Evolutionary conservation across 352 stramenopile genomes (phyloP).

Genomic region (Aphanomyces stellatus): DNA sequence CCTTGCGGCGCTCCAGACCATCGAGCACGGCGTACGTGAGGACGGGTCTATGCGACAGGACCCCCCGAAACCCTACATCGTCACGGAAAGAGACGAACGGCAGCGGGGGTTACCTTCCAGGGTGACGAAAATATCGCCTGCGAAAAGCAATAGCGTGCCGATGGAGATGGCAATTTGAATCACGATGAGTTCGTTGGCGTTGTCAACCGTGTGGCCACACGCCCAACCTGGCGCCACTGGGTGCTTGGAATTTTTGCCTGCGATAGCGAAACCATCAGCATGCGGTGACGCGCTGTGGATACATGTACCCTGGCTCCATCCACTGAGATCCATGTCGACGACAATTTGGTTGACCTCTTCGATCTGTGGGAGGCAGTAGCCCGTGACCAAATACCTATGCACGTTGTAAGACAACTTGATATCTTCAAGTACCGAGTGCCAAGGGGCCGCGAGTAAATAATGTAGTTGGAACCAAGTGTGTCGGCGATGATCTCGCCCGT

Average conservation of each 20-base stretch:
- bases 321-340: neutral
- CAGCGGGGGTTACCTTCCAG: neutral
- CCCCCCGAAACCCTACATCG: neutral
- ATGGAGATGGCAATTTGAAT: constrained; percentile 6
- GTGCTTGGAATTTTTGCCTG: constrained; percentile 6
- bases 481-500: neutral
- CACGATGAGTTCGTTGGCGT: neutral
- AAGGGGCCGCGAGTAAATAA: constrained; percentile 1
- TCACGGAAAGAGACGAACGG: too few species aligned
- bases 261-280: neutral
- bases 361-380: neutral
- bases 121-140: constrained; percentile 11
- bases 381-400: constrained; percentile 12
- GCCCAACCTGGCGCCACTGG: neutral
- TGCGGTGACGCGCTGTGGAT: neutral
- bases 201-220: neutral
- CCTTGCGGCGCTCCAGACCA: constrained; percentile 11
- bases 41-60: neutral
- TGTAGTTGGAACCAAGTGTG: neutral
- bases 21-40: constrained; percentile 9
- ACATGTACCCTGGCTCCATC: constrained; percentile 16
- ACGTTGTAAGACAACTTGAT: too few species aligned
- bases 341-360: neutral
- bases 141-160: neutral
- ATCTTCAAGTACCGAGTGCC: constrained; percentile 7